A percentile compares a stretch with the other conserved stretches of the same genome.
phyloP scores from a whole-genome alignment of 2,329 filamentous ascomycete genomes.

The Colletotrichum sp. region DNA sequence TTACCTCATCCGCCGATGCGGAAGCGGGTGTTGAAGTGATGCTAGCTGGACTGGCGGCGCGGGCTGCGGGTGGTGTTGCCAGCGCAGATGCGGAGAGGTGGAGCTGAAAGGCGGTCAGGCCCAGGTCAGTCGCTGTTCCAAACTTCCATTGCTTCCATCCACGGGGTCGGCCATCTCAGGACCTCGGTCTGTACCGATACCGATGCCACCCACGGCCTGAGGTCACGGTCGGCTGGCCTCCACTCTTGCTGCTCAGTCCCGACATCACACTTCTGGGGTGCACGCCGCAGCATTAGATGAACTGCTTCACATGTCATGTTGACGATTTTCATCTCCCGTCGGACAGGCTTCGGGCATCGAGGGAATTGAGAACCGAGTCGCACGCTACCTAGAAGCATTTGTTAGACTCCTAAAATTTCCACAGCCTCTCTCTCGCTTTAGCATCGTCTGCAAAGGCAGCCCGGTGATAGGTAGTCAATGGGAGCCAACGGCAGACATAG shows the following conservation, averaged over 20 bases:
- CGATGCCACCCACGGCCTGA: neutral
- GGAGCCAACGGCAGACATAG: neutral
- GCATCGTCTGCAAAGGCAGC: too few relatives aligned
- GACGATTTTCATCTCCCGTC: neutral
- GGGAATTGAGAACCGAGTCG: neutral
- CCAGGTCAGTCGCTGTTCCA: neutral
- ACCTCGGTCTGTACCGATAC: neutral
- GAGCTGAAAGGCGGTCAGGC: slow-evolving; percentile 15
- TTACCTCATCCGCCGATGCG: slow-evolving; percentile 9
- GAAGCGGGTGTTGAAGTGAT: neutral
- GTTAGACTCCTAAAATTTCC: neutral
- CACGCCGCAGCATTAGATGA: neutral
- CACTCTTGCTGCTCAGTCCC: neutral
- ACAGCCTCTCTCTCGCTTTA: neutral
- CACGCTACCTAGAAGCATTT: neutral
- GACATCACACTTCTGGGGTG: neutral
- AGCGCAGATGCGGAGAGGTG: slow-evolving; percentile 5
- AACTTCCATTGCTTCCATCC: neutral
- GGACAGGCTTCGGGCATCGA: neutral
- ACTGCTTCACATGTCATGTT: neutral
- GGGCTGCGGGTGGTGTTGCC: neutral
- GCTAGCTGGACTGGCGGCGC: neutral
- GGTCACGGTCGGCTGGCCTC: neutral
- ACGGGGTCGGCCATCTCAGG: neutral
- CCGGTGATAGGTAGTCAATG: neutral